Base-by-base conservation (phyloP, 805 yeast genomes). In the Monosporozyma siamensis region DNA sequence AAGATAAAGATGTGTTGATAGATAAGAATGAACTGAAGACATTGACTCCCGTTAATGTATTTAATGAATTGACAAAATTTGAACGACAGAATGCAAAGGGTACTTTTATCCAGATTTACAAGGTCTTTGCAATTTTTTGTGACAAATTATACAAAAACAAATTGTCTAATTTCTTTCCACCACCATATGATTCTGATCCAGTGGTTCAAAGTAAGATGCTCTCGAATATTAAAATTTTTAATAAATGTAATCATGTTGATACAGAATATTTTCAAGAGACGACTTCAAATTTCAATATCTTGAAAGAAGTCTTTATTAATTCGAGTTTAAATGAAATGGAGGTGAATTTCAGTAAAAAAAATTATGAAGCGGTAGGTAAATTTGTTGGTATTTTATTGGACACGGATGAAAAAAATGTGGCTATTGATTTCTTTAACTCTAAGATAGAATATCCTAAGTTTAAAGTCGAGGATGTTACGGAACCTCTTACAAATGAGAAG, bases 241-340 rank as follows among this genome's bases (percentile, higher is more conserved):
- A 53, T 38, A 38, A 48, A 12, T 52, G 56, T 7, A 54, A 53
- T 37, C 31, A 24, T 5, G 51, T 48, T 31, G 59, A 54, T 43
- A 29, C 17, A 22, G 43, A 47, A 3, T 48, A 48, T 20, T 57
- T 38, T 39, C 45, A 37, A 8, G 48, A 48, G 31, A 48, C 52
- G 4, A 40, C 47, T 14, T 52, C 50, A n/a, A 52, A 55, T 29
- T 42, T 52, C 11, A 49, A 47, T 12, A 49, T 58, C 24, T 38
- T 60, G 8, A 54, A 52, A 40, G 90, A 82, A 52, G 66, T 84
- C 15, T 84, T 86, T 55, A 80, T 82, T 32, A 81, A 74, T 55
- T 84, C 92, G 0, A 69, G 82, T 6, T 57, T 85, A 12, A 61
- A 77, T 37, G 94, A 86, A 55, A 69, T 84, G 45, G 89, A 82